A percentile compares a stretch with the other conserved stretches of the same genome.
These are phyloP conservation scores for Paramecium sexaurelia DNA, from an alignment of 73 alveolate genomes.

Conservation along the genomic window DNA sequence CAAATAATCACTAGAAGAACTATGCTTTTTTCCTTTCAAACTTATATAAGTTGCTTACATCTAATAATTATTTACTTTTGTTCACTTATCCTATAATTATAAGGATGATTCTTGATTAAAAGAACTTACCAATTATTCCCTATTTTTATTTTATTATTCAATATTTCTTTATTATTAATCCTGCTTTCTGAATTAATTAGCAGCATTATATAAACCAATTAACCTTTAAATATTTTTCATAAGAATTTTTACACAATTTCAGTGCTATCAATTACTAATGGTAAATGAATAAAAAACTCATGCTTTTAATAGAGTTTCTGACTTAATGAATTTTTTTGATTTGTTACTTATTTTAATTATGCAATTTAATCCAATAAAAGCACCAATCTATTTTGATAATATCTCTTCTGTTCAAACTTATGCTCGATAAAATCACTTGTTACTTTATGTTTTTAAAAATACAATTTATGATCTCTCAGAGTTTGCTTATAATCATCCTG, in stretches of 20 bases:
- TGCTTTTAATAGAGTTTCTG: not conserved
- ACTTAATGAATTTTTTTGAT: not conserved
- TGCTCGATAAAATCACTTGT: conserved; percentile 34
- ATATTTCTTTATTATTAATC: not conserved
- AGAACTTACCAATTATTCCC: not conserved
- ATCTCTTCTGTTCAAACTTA: not conserved
- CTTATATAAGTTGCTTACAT: no score
- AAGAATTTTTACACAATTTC: not conserved
- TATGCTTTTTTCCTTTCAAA: no score
- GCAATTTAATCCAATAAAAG: not conserved
- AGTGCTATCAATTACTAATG: not conserved
- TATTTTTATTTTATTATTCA: not conserved
- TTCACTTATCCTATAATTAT: no score
- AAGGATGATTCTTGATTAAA: not conserved
- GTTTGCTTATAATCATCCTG: conserved; percentile 24
- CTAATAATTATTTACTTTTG: no score
- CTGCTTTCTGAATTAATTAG: not conserved
- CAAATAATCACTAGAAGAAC: no score
- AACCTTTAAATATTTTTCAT: no score
- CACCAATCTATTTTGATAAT: not conserved
- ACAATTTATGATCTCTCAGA: conserved; percentile 23
- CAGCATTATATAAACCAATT: not conserved
- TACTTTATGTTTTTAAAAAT: not conserved
- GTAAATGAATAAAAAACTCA: not conserved
- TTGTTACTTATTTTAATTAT: not conserved